Base-by-base conservation (phyloP, 495 filamentous ascomycete species). In the Lasiosphaeria miniovina region DNA sequence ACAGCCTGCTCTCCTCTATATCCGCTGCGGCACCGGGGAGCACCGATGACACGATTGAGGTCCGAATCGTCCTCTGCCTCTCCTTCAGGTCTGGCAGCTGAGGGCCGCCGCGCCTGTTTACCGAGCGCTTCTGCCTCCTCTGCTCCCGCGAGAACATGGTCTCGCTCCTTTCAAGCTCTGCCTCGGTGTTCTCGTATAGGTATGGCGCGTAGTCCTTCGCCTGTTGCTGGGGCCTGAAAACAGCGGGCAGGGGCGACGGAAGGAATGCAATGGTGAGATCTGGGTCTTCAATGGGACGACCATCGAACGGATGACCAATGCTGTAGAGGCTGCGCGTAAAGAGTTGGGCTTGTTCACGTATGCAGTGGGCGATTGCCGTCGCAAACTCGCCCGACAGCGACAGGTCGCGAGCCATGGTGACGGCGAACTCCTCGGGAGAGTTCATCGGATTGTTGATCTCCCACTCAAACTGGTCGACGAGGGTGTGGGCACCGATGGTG, bases 391-490 rank as follows among this genome's bases (percentile, higher is more conserved):
- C 94, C 24, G 90, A 90, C 36, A 98, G 82, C 3, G 90, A 91
- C n/a, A 98, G 80, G 57, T 98, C 94, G 48, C 85, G 82, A 2
- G 93, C 86, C 89, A 98, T 93, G 62, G 86, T 85, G 49, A 84
- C 77, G 12, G 94, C 95, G 71, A 98, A 98, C 56, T 95, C 89
- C 72, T 98, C 94, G 0, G 94, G 92, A 0, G 87, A 93, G 73
- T 98, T 98, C 61, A 86, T 77, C 0, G 91, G 86, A 66, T 97
- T 93, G 71, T 98, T 98, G 68, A 98, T 91, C 67, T 98, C 94
- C 94, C 94, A 98, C 74, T 98, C 94, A 54, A 98, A 98, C 70
- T 98, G 95, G 66, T 98, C 94, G 31, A 96, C 86, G 33, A 98
- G 80, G 1, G 93, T 97, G 70, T 96, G 90, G 61, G 90, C 88